Percentiles rank a stretch among this genome's conserved stretches.
phyloP scores from a whole-genome alignment of 1,139 yeast species.

The Diutina neorugosa region DNA sequence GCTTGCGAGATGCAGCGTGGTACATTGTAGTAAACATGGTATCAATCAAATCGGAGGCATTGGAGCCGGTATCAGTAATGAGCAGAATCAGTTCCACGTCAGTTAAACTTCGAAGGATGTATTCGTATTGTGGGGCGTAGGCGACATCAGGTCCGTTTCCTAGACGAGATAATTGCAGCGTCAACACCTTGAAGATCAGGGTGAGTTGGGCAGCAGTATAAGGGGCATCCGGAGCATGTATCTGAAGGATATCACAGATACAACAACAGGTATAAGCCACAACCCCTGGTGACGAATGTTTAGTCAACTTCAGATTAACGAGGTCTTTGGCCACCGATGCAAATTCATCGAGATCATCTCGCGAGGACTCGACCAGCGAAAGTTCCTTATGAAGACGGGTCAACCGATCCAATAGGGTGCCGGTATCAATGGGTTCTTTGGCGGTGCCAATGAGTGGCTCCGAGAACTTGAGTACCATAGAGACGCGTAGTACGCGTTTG shows the following conservation, averaged over 20 bases:
- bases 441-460: not conserved
- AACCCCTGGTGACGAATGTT: slow-evolving; percentile 56
- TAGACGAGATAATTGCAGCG: slow-evolving; percentile 37
- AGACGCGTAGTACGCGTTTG: not conserved
- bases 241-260: slow-evolving; percentile 59
- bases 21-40: slow-evolving; percentile 53
- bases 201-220: slow-evolving; percentile 53
- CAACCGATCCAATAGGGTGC: not conserved
- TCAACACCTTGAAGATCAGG: slow-evolving; percentile 48
- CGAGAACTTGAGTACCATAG: not conserved
- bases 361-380: not conserved
- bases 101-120: slow-evolving; percentile 56
- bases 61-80: slow-evolving; percentile 56
- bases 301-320: slow-evolving; percentile 43
- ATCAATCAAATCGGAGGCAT: slow-evolving; percentile 42
- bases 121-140: slow-evolving; percentile 53
- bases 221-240: slow-evolving; percentile 90
- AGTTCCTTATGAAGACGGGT: not conserved
- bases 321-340: slow-evolving; percentile 37
- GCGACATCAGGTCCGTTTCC: slow-evolving; percentile 44
- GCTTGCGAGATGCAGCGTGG: slow-evolving; percentile 25
- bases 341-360: slow-evolving; percentile 12
- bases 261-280: slow-evolving; percentile 67
- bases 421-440: not conserved
- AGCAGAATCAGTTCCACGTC: slow-evolving; percentile 74